Conservation (phyloP, 2,329 filamentous ascomycete species). For the Fusarium metavorans region DNA sequence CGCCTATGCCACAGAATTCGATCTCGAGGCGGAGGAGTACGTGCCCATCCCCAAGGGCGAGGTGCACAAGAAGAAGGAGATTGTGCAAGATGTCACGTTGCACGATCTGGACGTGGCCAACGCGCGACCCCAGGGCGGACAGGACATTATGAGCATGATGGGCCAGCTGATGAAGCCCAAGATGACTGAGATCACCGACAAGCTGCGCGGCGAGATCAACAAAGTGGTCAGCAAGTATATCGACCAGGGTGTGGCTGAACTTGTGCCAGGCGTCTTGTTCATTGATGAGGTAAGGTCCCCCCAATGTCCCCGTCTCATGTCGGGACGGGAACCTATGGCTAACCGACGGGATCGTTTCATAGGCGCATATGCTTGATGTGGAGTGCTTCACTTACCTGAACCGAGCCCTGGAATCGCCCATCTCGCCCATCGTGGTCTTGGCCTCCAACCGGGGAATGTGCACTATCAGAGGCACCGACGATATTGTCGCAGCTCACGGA, state of each 20-base stretch:
- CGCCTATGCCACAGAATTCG: slow-evolving; percentile 97
- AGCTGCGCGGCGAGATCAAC: slow-evolving; percentile 95
- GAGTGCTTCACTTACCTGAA: slow-evolving; percentile 99
- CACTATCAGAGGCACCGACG: slow-evolving; percentile 87
- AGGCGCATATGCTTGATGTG: slow-evolving; percentile 99
- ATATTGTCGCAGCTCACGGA: slow-evolving; percentile 88
- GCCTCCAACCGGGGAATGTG: slow-evolving; percentile 97
- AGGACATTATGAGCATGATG: slow-evolving; percentile 99
- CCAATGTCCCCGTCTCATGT: slow-evolving; percentile 17
- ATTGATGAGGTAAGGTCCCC: slow-evolving; percentile 85
- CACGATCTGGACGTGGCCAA: slow-evolving; percentile 98
- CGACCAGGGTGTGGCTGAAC: slow-evolving; percentile 95
- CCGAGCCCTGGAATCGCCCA: slow-evolving; percentile 93
- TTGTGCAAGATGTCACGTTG: slow-evolving; percentile 97
- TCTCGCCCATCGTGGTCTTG: slow-evolving; percentile 96
- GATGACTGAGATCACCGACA: slow-evolving; percentile 99
- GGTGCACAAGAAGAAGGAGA: slow-evolving; percentile 99
- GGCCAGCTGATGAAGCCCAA: slow-evolving; percentile 99
- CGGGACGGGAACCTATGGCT: slow-evolving; percentile 36
- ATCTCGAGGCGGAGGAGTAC: slow-evolving; percentile 98
- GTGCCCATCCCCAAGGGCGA: slow-evolving; percentile 99
- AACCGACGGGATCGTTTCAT: slow-evolving; percentile 39
- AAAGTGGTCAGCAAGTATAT: slow-evolving; percentile 99
- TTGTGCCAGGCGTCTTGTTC: slow-evolving; percentile 98
- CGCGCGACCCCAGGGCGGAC: slow-evolving; percentile 92